Evolutionary conservation across 1,139 yeast species (phyloP), one percentile per base, ranked within the genome.

Genomic region (Hemisphaericaspora subhashii): DNA sequence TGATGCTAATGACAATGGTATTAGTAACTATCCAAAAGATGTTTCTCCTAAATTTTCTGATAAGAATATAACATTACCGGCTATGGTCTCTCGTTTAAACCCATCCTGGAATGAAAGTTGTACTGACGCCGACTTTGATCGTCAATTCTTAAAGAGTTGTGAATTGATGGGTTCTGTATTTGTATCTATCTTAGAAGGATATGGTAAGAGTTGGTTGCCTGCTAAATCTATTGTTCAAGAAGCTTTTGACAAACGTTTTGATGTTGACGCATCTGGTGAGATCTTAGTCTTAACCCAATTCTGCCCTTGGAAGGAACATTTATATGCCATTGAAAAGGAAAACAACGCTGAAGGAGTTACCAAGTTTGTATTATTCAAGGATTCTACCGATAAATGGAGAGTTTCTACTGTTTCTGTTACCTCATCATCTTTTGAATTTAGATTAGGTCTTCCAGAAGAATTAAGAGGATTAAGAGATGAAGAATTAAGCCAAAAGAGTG

Each of bases 1-100:
- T 38, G 99, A 92, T 66, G 98, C 98, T 41, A 88, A 89, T 56
- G 99, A 92, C 60, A 92, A 92, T 56, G 99, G 99, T 54, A 79
- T 92, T 45, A 74, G 76, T 55, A 84, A 86, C 53, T 88, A 82
- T 54, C 75, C 84, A 52, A 56, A 69, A 39, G 76, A 75, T 8
- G 69, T 74, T 25, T 58, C 57, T 12, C 62, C 67, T 20, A 64
- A 56, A 40, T 65, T 62, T 46, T 58, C 53, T 36, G 69, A 64
- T 43, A 65, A 52, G 39, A 58, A 60, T 53, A 84, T 88, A 60
- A 75, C 89, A 15, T 73, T 94, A 41, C 95, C 96, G n/a, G 72
- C 90, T 3, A 67, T 88, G 44, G 85, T 72, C 9, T 70, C 94
- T 12, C 77, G 80, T 45, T 72, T 90, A 60, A 90, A 90, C 58